A percentile compares a stretch with the other conserved stretches of the same genome.
phyloP scores from a whole-genome alignment of 768 basidiomycete genomes.

The Leccinum boreale region DNA sequence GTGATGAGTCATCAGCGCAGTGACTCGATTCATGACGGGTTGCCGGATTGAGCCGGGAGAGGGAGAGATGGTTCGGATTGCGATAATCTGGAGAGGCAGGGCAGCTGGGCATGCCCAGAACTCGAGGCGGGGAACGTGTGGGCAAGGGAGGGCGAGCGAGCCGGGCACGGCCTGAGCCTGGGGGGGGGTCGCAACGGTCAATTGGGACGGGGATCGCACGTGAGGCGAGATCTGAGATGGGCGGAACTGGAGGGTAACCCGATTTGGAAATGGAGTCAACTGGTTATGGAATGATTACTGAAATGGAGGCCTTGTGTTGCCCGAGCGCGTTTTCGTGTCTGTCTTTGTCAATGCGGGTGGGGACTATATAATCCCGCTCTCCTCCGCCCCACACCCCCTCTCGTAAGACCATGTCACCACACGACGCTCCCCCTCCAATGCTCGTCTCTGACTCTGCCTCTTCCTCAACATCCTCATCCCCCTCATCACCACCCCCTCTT shows the following conservation, averaged over 20 bases:
- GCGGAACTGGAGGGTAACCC: slow-evolving; percentile 7
- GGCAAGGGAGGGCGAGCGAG: slow-evolving; percentile 2
- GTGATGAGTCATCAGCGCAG: slow-evolving; percentile 21
- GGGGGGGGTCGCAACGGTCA: background rate
- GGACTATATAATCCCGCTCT: slow-evolving; percentile 31
- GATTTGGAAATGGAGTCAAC: slow-evolving; percentile 14
- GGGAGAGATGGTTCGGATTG: slow-evolving; percentile 19
- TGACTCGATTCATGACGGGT: background rate
- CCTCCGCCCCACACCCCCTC: slow-evolving; percentile 11
- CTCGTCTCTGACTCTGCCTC: slow-evolving; percentile 19
- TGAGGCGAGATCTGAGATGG: slow-evolving; percentile 32
- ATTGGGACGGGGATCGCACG: slow-evolving; percentile 20
- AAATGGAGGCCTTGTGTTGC: slow-evolving; percentile 22
- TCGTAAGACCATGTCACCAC: slow-evolving; percentile 1
- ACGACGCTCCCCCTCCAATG: slow-evolving; percentile 12
- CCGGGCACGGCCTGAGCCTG: slow-evolving; percentile 6
- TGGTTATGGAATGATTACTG: slow-evolving; percentile 30
- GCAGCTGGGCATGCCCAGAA: slow-evolving; percentile 20
- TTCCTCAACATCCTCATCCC: slow-evolving; percentile 14
- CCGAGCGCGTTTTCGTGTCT: slow-evolving; percentile 28
- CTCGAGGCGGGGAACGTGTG: slow-evolving; percentile 33
- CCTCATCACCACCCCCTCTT: slow-evolving; percentile 14
- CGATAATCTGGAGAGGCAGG: slow-evolving; percentile 24
- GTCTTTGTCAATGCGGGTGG: slow-evolving; percentile 22
- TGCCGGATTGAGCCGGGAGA: background rate